These are phyloP conservation scores for Trichoderma sp. DNA, from an alignment of 2,329 filamentous ascomycete genomes.

Conservation along the genomic window DNA sequence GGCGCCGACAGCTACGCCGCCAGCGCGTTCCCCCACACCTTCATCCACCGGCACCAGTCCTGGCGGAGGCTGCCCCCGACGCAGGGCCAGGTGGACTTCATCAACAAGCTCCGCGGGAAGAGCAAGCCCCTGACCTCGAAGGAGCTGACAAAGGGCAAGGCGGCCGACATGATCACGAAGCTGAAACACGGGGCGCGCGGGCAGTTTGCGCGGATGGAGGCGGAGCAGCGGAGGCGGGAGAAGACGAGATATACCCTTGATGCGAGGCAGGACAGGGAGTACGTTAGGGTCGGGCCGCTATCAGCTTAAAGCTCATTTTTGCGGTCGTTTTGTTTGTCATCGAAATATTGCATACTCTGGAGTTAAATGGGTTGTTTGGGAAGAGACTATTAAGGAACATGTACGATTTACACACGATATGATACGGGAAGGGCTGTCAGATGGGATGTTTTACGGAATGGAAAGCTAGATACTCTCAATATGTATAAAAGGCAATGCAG, in stretches of 20 bases:
- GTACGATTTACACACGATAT: background rate
- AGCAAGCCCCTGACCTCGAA: constrained; percentile 51
- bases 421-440: background rate
- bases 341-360: background rate
- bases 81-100: constrained; percentile 62
- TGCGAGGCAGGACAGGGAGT: constrained; percentile 46
- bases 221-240: constrained; percentile 50
- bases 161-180: constrained; percentile 89
- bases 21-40: constrained; percentile 61
- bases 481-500: background rate
- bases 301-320: constrained; percentile 22
- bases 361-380: background rate
- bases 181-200: constrained; percentile 76
- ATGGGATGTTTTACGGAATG: background rate
- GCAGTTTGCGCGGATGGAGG: constrained; percentile 55
- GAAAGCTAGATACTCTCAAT: background rate
- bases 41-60: constrained; percentile 62
- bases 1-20: constrained; percentile 80
- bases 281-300: constrained; percentile 57
- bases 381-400: background rate
- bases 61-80: constrained; percentile 72
- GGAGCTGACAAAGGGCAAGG: constrained; percentile 74
- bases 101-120: constrained; percentile 63
- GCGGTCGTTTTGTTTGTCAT: background rate
- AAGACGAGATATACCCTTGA: constrained; percentile 38